Conservation (phyloP, 805 yeast species). For the Kluyveromyces starmeri region DNA sequence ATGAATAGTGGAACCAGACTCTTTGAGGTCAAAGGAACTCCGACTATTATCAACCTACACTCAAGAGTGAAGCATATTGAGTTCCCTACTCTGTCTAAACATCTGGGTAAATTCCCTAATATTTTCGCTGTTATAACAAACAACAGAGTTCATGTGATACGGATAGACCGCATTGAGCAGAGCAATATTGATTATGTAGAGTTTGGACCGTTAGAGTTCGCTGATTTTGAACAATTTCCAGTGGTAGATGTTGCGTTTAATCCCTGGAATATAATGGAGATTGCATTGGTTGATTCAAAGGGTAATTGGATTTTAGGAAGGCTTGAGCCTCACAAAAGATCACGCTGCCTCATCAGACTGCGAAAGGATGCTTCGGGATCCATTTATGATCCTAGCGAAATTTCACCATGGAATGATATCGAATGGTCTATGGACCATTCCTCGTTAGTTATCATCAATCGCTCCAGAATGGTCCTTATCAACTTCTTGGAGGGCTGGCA, state of each 20-base stretch:
- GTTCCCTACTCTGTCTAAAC: conserved; percentile 21
- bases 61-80: conserved; percentile 36
- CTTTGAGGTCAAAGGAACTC: neutral
- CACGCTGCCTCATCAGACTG: conserved; percentile 10
- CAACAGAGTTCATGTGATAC: conserved; percentile 28
- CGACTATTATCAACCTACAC: conserved; percentile 20
- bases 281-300: conserved; percentile 40
- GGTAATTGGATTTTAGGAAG: conserved; percentile 45
- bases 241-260: conserved; percentile 40
- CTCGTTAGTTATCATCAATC: conserved; percentile 30
- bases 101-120: conserved; percentile 20
- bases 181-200: conserved; percentile 13
- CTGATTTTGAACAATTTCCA: conserved; percentile 25
- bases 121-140: conserved; percentile 33
- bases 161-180: conserved; percentile 17
- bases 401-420: conserved; percentile 48
- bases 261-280: conserved; percentile 32
- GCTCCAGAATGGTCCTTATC: conserved; percentile 35
- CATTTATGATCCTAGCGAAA: conserved; percentile 38
- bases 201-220: conserved; percentile 17
- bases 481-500: conserved; percentile 26
- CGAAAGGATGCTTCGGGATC: conserved; percentile 16
- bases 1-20: neutral
- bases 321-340: conserved; percentile 13
- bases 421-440: conserved; percentile 34